Evolutionary conservation across 768 basidiomycete genomes (phyloP).

Genomic region (Serendipita sp.): DNA sequence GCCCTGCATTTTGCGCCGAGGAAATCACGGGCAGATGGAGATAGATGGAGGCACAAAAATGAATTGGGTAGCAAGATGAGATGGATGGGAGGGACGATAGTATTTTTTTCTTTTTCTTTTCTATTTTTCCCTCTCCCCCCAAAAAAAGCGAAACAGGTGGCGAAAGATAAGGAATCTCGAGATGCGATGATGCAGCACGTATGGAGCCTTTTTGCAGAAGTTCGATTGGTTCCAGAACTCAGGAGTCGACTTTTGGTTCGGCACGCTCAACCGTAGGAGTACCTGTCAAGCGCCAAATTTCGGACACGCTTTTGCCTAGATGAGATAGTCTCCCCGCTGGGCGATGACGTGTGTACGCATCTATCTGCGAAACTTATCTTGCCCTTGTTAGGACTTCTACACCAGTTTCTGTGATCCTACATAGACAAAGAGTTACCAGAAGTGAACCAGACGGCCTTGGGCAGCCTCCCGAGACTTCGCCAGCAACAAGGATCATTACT

Average conservation of each 20-base stretch:
- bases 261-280: neutral
- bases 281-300: neutral
- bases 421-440: neutral
- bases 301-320: neutral
- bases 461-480: neutral
- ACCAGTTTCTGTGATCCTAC: conserved; percentile 79
- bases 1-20: neutral
- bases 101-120: neutral
- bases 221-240: neutral
- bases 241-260: neutral
- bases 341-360: neutral
- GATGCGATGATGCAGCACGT: neutral
- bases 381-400: conserved; percentile 60
- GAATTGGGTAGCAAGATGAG: neutral
- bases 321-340: neutral
- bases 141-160: neutral
- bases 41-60: neutral
- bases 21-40: neutral
- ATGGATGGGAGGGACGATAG: conserved; percentile 1
- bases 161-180: neutral
- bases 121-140: neutral
- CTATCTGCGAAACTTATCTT: neutral
- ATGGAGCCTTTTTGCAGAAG: neutral
- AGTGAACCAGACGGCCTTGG: no score
- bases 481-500: conserved; percentile 20